Percentiles rank a stretch among this genome's conserved stretches.
phyloP scores from a whole-genome alignment of 352 stramenopile species.

The Phytophthora sp. region DNA sequence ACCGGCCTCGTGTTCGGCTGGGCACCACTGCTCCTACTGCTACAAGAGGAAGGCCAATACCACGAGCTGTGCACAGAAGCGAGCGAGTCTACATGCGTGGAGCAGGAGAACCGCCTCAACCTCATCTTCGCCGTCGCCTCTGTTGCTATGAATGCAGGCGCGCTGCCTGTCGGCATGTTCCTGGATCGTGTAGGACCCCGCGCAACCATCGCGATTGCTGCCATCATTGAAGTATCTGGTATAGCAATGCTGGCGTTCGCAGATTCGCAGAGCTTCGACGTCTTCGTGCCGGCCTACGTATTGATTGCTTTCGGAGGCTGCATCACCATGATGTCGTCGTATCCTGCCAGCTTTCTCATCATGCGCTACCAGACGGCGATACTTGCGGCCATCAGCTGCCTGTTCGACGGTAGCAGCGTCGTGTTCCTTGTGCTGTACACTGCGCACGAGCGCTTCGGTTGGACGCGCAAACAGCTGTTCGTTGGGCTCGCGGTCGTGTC shows the following conservation, averaged over 20 bases:
- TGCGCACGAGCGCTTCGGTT: slow-evolving; percentile 53
- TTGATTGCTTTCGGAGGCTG: slow-evolving; percentile 73
- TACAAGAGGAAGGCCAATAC: slow-evolving; percentile 86
- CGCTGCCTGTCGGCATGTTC: slow-evolving; percentile 81
- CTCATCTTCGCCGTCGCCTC: slow-evolving; percentile 86
- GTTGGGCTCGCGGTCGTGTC: slow-evolving; percentile 54
- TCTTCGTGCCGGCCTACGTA: slow-evolving; percentile 77
- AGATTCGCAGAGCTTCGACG: slow-evolving; percentile 76
- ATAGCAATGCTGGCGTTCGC: slow-evolving; percentile 74
- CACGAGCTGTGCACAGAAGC: slow-evolving; percentile 64
- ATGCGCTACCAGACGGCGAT: slow-evolving; percentile 79
- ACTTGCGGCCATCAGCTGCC: slow-evolving; percentile 77
- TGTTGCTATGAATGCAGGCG: slow-evolving; percentile 78
- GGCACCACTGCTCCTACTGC: slow-evolving; percentile 83
- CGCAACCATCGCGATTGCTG: slow-evolving; percentile 53
- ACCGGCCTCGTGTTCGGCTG: slow-evolving; percentile 89
- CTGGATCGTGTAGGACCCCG: slow-evolving; percentile 75
- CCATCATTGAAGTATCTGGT: slow-evolving; percentile 70
- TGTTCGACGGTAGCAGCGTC: slow-evolving; percentile 79
- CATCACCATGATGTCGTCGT: slow-evolving; percentile 86
- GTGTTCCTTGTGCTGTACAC: slow-evolving; percentile 76
- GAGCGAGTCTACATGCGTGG: slow-evolving; percentile 47
- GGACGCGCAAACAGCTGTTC: slow-evolving; percentile 57
- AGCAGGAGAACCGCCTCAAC: slow-evolving; percentile 87
- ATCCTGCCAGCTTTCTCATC: slow-evolving; percentile 75